Evolutionary conservation across 108 stramenopile genomes (phyloP), one percentile per base, ranked within the genome.

Genomic region (Nitzschia sp.): DNA sequence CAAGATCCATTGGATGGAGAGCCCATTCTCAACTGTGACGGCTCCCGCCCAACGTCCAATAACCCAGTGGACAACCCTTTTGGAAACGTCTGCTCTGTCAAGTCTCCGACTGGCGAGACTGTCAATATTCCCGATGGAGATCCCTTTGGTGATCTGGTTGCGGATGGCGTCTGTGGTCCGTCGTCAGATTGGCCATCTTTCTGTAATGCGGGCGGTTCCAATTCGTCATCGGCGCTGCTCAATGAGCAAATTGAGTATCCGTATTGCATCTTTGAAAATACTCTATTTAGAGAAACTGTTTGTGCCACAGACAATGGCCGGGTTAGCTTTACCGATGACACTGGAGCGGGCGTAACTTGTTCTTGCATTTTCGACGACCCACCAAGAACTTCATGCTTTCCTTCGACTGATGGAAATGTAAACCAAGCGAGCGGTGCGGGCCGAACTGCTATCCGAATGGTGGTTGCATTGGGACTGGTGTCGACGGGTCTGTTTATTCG

Each of bases 241-340:
- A 49, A 13, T 15, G 36, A 42, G 15, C 36, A 56, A 29, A 27
- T 68, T 23, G 66, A 68, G 36, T 68, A 54, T 38, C 68, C 58
- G 13, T 70, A 70, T 47, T 70, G 68, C 19, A 30, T 70, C 32
- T 70, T 70, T 46, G 46, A 58, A 21, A 36, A 70, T 59, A 48
- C 58, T 0, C 25, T 38, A 17, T 58, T 54, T 1, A 54, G 66
- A 0, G 34, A 33, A 1, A 5, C 54, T 0, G 4, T 59, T 11
- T 70, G 68, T 28, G 68, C 68, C 58, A 46, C 15, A 21, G 58
- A 59, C 46, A 48, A 48, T 47, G 46, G 38, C 8, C 15, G 38
- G 2, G 31, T 70, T 11, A 59, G 36, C 1, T 70, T 36, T 70
- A 19, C 59, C 27, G 68, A 70, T 30, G 45, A 45, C 5, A 70